phyloP scores from a whole-genome alignment of 495 filamentous ascomycete genomes.

The Rusavskia elegans region DNA sequence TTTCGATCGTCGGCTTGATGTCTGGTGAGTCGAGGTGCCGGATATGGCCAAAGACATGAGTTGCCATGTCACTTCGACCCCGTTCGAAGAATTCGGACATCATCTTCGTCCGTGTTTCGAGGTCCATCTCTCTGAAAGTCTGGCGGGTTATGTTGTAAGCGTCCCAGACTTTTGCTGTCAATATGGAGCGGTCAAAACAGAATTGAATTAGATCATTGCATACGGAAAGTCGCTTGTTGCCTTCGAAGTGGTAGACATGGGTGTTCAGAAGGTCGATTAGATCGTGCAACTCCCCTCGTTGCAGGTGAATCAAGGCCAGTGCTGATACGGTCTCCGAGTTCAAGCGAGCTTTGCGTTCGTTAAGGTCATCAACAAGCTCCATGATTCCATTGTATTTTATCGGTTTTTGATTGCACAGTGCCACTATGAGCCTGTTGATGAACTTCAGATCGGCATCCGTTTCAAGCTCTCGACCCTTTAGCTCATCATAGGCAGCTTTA shows the following conservation, averaged over 20 bases:
- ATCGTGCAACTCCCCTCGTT: conserved; percentile 54
- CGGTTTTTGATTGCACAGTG: conserved; percentile 42
- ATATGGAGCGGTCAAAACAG: conserved; percentile 42
- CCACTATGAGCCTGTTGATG: conserved; percentile 61
- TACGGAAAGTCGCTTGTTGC: conserved; percentile 45
- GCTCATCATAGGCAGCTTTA: conserved; percentile 39
- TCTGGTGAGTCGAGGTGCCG: conserved; percentile 39
- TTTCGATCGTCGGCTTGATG: conserved; percentile 48
- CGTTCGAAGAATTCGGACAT: conserved; percentile 77
- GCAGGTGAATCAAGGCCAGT: conserved; percentile 53
- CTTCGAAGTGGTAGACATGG: conserved; percentile 44
- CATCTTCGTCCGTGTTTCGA: conserved; percentile 44
- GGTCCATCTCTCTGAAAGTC: conserved; percentile 60
- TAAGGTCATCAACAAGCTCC: conserved; percentile 57
- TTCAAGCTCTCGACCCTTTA: conserved; percentile 36
- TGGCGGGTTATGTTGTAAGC: conserved; percentile 60
- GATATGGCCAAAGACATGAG: conserved; percentile 81
- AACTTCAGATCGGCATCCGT: conserved; percentile 42
- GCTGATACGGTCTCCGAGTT: conserved; percentile 56
- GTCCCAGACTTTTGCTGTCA: conserved; percentile 56
- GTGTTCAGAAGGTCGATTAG: conserved; percentile 63
- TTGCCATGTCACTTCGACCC: conserved; percentile 63
- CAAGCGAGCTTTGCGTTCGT: conserved; percentile 49
- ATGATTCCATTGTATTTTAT: conserved; percentile 50
- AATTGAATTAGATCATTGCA: conserved; percentile 47